Conservation (phyloP, 73 alveolate species). For the Paramecium tetraurelia region DNA sequence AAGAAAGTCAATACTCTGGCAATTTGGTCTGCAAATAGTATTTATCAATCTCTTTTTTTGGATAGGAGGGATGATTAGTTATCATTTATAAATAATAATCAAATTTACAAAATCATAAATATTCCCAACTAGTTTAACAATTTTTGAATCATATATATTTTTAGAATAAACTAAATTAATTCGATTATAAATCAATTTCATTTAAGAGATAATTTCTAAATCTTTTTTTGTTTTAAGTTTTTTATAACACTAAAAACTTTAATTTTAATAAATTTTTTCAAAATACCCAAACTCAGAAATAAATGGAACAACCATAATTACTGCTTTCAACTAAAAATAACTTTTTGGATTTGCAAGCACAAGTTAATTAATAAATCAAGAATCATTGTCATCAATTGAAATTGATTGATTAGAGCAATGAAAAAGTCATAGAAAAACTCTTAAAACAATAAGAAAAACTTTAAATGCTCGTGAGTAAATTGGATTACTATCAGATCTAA, state of each 20-base stretch:
- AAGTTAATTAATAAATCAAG: neutral
- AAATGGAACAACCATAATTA: neutral
- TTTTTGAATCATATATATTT: neutral
- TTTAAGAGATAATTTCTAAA: neutral
- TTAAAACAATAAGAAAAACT: neutral
- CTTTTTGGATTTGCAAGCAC: neutral
- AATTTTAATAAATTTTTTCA: neutral
- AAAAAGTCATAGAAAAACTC: neutral
- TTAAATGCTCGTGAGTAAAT: neutral
- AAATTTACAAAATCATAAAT: neutral
- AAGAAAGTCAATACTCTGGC: neutral
- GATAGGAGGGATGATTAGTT: slow-evolving; percentile 13
- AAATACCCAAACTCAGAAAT: neutral
- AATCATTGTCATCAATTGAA: neutral
- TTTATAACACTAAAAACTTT: neutral
- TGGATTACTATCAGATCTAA: neutral
- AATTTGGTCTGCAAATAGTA: neutral
- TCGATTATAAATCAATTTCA: neutral
- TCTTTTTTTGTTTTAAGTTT: neutral
- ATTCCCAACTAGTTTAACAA: neutral
- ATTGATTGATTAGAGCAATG: neutral
- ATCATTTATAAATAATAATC: slow-evolving; percentile 9
- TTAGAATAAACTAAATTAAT: neutral
- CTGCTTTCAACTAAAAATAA: neutral
- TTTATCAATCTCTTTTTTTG: slow-evolving; percentile 18